Evolutionary conservation across 1,284 basidiomycete genomes (phyloP).

Genomic region (Peniophora sp.): DNA sequence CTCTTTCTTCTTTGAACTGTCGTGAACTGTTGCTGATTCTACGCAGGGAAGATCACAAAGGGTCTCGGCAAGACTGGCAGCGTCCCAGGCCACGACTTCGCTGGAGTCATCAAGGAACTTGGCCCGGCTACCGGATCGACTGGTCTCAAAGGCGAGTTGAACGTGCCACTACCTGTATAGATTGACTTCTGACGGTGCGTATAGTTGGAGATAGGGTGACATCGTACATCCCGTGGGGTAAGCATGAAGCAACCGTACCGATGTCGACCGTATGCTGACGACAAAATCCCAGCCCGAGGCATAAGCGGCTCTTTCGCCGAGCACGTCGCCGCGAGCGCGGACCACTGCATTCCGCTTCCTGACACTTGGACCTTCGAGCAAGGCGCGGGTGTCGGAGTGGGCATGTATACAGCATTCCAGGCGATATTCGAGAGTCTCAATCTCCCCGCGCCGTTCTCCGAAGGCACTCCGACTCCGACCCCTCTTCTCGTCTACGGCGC

Average conservation of each 20-base stretch:
- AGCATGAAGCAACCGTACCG: too few relatives aligned
- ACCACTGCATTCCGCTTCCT: neutral
- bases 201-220: too few relatives aligned
- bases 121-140: neutral
- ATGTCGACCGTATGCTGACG: too few relatives aligned
- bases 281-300: too few relatives aligned
- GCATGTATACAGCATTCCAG: neutral
- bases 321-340: neutral
- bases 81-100: neutral
- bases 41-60: slow-evolving; percentile 4
- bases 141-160: neutral
- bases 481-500: neutral
- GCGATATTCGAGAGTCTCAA: neutral
- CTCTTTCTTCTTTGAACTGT: neutral
- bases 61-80: neutral
- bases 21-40: neutral
- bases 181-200: too few relatives aligned
- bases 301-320: neutral
- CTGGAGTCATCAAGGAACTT: slow-evolving; percentile 1
- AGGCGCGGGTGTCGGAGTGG: neutral
- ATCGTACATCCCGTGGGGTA: too few relatives aligned
- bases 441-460: neutral
- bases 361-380: neutral
- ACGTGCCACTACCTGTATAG: neutral
- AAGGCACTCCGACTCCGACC: neutral